Evolutionary conservation across 192 early-diverging fungal genomes (phyloP).

Genomic region (Backusella macrospora): DNA sequence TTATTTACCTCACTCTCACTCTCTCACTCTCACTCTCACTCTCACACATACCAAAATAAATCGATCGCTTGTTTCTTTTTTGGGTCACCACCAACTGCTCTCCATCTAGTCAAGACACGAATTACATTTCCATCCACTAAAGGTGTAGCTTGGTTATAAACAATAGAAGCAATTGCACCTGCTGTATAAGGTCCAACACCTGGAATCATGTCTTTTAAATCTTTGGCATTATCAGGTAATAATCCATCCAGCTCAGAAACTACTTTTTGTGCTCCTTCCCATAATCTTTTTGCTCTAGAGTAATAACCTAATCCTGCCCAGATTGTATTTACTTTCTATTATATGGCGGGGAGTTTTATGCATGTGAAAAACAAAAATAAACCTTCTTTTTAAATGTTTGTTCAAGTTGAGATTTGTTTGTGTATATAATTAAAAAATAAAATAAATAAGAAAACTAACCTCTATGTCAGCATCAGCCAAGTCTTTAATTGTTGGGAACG

Average conservation of each 20-base stretch:
- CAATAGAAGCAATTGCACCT: conserved; percentile 72
- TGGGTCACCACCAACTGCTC: conserved; percentile 66
- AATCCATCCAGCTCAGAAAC: conserved; percentile 51
- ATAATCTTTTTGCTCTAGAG: conserved; percentile 66
- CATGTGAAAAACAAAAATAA: not conserved
- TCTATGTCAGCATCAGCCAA: conserved; percentile 66
- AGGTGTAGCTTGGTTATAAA: conserved; percentile 61
- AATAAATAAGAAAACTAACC: conserved; percentile 29
- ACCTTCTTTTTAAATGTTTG: not conserved
- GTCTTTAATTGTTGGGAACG: conserved; percentile 72
- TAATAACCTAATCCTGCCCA: conserved; percentile 86
- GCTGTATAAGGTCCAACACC: conserved; percentile 76
- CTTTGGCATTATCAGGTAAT: conserved; percentile 58
- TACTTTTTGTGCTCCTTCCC: conserved; percentile 66
- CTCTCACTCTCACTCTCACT: not conserved
- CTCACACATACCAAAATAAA: conserved; percentile 56
- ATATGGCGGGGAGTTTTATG: not conserved
- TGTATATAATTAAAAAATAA: too few relatives aligned
- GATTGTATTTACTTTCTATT: conserved; percentile 52
- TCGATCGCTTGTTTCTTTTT: conserved; percentile 59
- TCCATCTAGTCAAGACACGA: conserved; percentile 65
- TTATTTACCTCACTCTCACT: too few relatives aligned
- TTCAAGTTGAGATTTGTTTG: not conserved
- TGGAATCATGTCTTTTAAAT: conserved; percentile 60
- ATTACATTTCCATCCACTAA: conserved; percentile 82